These are phyloP conservation scores for Kuraishia piskuri DNA, from an alignment of 805 yeast genomes.

Conservation along the genomic window DNA sequence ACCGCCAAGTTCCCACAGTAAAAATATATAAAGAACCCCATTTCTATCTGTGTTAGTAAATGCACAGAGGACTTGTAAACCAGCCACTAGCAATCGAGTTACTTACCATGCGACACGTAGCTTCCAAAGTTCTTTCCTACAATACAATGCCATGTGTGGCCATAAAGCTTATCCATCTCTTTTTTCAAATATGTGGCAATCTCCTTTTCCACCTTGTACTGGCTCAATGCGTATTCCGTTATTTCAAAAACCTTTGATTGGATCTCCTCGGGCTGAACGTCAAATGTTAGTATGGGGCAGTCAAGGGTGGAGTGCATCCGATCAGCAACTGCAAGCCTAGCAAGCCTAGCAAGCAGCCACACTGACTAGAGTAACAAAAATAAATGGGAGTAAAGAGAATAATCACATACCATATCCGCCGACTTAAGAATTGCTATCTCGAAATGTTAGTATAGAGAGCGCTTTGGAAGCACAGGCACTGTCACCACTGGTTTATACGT, in stretches of 20 bases:
- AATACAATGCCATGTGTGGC: slow-evolving; percentile 74
- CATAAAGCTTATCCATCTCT: slow-evolving; percentile 51
- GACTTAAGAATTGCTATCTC: slow-evolving; percentile 10
- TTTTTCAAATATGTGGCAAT: slow-evolving; percentile 60
- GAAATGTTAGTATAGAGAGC: neutral
- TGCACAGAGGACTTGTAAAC: neutral
- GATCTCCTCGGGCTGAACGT: slow-evolving; percentile 41
- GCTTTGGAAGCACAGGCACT: neutral
- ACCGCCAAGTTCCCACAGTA: slow-evolving; percentile 64
- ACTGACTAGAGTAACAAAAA: too few species aligned
- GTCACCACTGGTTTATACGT: neutral
- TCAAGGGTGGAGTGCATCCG: slow-evolving; percentile 26
- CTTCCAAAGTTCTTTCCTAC: slow-evolving; percentile 77
- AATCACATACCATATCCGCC: slow-evolving; percentile 18
- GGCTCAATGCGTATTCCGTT: slow-evolving; percentile 33
- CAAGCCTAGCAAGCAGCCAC: too few species aligned
- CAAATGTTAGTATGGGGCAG: too few species aligned
- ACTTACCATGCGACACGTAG: slow-evolving; percentile 57
- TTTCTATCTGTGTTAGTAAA: slow-evolving; percentile 22
- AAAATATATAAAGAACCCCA: slow-evolving; percentile 62
- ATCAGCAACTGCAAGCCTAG: too few species aligned
- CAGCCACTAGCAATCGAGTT: neutral
- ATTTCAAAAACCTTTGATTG: slow-evolving; percentile 40
- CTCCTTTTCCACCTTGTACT: slow-evolving; percentile 44
- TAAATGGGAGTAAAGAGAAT: slow-evolving; percentile 8